Evolutionary conservation across 257 asterid genomes (phyloP), one percentile per base, ranked within the genome.

Genomic region (Forsythia viridissima): DNA sequence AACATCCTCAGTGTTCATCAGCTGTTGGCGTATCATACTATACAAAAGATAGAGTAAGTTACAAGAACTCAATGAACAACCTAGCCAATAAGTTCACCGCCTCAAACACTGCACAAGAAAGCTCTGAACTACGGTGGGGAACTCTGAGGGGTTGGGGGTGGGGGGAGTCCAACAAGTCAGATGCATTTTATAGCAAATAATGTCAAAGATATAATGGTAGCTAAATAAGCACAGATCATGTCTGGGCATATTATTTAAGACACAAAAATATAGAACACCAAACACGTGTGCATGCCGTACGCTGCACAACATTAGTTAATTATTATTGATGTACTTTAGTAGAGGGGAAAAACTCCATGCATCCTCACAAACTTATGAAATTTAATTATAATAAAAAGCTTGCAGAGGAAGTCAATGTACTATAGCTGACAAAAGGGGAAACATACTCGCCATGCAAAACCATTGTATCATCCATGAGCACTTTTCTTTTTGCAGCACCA

Each of bases 361-460:
- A 57, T 30, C 75, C 59, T 37, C 20, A 72, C 48, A 75, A 80
- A 69, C 43, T 46, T 13, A 52, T 36, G 55, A 67, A 70, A 18
- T 51, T 18, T 12, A 38, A 74, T 37, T 48, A 77, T 76, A 8
- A 39, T 66, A 40, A 15, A 74, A 34, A 41, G 44, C 55, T 43
- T 51, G 70, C 38, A 61, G 37, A 59, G 59, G 66, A 66, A 59
- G 76, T 36, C 11, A 51, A 55, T 71, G 63, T 41, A 63, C 65
- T 75, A 77, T 30, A 12, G 72, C 51, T 46, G 46, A 12, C 20
- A 74, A 81, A 70, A 36, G 68, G 37, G 72, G 55, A 75, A 81
- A 87, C 99, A 82, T 94, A 94, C 99, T 94, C 99, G 84, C 99
- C 99, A 52, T 95, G 99, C 91, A 95, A 87, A 85, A 93, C 99